Conservation (phyloP, 2,329 filamentous ascomycete genomes). For the Paraphoma chrysanthemicola region DNA sequence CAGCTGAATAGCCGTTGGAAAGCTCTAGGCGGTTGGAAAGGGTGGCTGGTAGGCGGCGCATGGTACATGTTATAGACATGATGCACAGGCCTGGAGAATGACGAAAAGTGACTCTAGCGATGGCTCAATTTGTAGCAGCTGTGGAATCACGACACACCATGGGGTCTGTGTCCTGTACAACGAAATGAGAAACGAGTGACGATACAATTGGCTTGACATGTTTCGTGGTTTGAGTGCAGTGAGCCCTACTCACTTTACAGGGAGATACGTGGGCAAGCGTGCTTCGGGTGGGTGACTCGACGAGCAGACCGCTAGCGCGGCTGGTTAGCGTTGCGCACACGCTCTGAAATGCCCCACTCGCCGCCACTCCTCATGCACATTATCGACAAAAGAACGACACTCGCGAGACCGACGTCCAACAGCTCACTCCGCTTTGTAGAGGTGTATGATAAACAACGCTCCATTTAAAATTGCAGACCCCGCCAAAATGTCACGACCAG, state of each 20-base stretch:
- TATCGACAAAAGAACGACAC: conserved; percentile 8
- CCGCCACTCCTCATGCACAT: conserved; percentile 26
- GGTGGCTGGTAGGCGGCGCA: not conserved
- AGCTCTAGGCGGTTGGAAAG: conserved; percentile 11
- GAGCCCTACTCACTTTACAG: not conserved
- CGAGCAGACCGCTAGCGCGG: conserved; percentile 18
- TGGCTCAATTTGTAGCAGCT: conserved; percentile 6
- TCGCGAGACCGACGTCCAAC: conserved; percentile 1
- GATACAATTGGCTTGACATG: conserved; percentile 5
- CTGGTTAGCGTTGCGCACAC: conserved; percentile 25
- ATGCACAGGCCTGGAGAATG: conserved; percentile 5
- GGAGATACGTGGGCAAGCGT: not conserved
- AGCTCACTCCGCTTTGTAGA: not conserved
- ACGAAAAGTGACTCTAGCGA: conserved; percentile 13
- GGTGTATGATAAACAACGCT: not conserved
- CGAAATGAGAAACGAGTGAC: conserved; percentile 25
- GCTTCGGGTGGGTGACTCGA: conserved; percentile 4
- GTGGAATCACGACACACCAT: conserved; percentile 10
- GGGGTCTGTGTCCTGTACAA: conserved; percentile 14
- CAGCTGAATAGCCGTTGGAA: conserved; percentile 24
- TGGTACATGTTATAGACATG: conserved; percentile 6
- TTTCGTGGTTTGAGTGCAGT: not conserved
- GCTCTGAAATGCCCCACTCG: conserved; percentile 19
- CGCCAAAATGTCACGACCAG: conserved; percentile 46
- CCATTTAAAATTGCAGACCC: conserved; percentile 16